Conservation (phyloP, 106 monocot species). For the Dioscorea dumetorum region DNA sequence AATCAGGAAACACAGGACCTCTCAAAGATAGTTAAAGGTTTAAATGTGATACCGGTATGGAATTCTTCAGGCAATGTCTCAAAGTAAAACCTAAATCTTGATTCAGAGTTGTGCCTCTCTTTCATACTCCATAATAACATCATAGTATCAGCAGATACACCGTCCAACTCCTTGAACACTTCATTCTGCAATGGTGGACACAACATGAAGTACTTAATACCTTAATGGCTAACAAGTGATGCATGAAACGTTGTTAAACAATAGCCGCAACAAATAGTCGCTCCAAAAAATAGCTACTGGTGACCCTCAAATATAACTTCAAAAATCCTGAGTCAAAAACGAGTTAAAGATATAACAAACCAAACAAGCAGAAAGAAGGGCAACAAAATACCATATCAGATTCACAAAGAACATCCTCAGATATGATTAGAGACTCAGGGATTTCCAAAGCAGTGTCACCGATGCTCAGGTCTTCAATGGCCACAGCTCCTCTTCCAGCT, state of each 20-base stretch:
- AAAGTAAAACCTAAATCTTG: constrained; percentile 80
- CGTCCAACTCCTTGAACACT: constrained; percentile 53
- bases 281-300: too few species aligned
- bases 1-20: too few species aligned
- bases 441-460: constrained; percentile 78
- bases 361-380: too few species aligned
- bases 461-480: constrained; percentile 56
- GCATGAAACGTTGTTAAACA: too few species aligned
- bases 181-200: constrained; percentile 32
- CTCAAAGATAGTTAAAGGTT: background rate
- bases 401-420: constrained; percentile 53
- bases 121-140: constrained; percentile 88
- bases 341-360: too few species aligned
- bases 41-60: constrained; percentile 61
- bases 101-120: constrained; percentile 59
- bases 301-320: too few species aligned
- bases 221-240: too few species aligned
- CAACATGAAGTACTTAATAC: too few species aligned
- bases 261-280: too few species aligned
- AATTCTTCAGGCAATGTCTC: constrained; percentile 68
- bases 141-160: constrained; percentile 77
- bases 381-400: constrained; percentile 64
- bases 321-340: too few species aligned
- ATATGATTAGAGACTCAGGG: constrained; percentile 79
- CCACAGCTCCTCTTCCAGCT: constrained; percentile 90